Conservation (phyloP, 306 rosid species). For the Vicia villosa region DNA sequence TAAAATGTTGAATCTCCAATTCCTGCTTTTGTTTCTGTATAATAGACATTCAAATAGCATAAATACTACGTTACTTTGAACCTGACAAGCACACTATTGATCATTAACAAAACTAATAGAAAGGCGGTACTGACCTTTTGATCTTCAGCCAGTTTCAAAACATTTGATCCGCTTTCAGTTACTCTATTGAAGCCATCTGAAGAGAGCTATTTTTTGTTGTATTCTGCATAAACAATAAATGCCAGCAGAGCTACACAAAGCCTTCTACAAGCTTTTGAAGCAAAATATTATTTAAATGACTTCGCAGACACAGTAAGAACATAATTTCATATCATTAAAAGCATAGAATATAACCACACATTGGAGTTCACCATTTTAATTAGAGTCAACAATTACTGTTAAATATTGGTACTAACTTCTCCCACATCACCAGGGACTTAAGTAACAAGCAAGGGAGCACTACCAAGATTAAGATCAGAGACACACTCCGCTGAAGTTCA, state of each 20-base stretch:
- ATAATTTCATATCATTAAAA: not conserved
- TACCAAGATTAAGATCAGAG: not conserved
- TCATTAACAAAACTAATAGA: constrained; percentile 31
- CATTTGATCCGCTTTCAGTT: constrained; percentile 74
- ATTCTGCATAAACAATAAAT: constrained; percentile 60
- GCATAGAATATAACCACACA: not conserved
- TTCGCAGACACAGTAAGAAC: constrained; percentile 19
- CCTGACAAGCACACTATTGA: constrained; percentile 31
- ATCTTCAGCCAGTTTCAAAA: constrained; percentile 88
- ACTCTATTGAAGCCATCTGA: constrained; percentile 89
- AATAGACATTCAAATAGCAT: constrained; percentile 42
- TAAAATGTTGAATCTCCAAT: constrained; percentile 88
- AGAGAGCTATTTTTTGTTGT: constrained; percentile 75
- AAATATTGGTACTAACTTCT: not conserved
- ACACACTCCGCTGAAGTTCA: not conserved
- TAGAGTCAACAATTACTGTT: not conserved
- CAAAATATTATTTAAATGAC: not conserved
- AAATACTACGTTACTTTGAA: constrained; percentile 31
- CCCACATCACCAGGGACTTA: not conserved
- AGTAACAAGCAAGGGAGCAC: not conserved
- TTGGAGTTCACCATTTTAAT: not conserved
- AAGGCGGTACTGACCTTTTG: constrained; percentile 68
- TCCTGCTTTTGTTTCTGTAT: constrained; percentile 89
- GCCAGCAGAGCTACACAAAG: constrained; percentile 37
- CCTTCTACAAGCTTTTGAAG: constrained; percentile 35